Conservation (phyloP, 441 rosid species). For the Erodium moschatum region DNA sequence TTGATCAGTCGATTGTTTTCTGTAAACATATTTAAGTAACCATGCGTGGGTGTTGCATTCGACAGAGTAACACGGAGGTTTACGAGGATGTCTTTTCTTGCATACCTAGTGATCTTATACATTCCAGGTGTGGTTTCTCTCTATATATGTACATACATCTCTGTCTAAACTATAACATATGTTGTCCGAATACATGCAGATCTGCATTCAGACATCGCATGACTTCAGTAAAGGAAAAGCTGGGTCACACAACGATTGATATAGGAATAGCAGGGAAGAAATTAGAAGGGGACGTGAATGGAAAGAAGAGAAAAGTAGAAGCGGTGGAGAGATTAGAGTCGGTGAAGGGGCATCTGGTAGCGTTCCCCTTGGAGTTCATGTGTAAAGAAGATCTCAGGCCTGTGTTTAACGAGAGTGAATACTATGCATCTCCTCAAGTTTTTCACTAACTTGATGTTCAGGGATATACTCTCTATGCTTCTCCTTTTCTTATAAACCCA, state of each 20-base stretch:
- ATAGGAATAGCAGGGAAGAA: slow-evolving; percentile 74
- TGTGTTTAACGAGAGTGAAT: slow-evolving; percentile 86
- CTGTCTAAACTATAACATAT: too few relatives aligned
- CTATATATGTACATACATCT: neutral
- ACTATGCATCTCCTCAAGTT: slow-evolving; percentile 90
- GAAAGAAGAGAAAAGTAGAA: slow-evolving; percentile 36
- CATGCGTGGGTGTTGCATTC: slow-evolving; percentile 10
- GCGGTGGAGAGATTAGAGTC: slow-evolving; percentile 62
- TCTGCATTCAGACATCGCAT: slow-evolving; percentile 60
- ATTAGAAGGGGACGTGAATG: slow-evolving; percentile 58
- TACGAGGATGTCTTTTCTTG: slow-evolving; percentile 93
- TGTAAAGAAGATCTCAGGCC: slow-evolving; percentile 92
- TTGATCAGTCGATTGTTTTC: too few relatives aligned
- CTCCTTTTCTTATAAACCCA: too few relatives aligned
- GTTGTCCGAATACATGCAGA: slow-evolving; percentile 30
- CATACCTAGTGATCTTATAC: slow-evolving; percentile 80
- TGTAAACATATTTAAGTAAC: too few relatives aligned
- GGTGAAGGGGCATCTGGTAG: slow-evolving; percentile 84
- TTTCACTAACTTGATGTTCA: slow-evolving; percentile 36
- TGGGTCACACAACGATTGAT: slow-evolving; percentile 83
- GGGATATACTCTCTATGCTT: too few relatives aligned
- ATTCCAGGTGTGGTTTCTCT: slow-evolving; percentile 51
- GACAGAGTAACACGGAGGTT: slow-evolving; percentile 72
- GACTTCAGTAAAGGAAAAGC: slow-evolving; percentile 62
- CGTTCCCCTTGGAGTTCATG: slow-evolving; percentile 92